Conservation (phyloP, 2,329 filamentous ascomycete genomes). For the Fusarium sulawesiense region DNA sequence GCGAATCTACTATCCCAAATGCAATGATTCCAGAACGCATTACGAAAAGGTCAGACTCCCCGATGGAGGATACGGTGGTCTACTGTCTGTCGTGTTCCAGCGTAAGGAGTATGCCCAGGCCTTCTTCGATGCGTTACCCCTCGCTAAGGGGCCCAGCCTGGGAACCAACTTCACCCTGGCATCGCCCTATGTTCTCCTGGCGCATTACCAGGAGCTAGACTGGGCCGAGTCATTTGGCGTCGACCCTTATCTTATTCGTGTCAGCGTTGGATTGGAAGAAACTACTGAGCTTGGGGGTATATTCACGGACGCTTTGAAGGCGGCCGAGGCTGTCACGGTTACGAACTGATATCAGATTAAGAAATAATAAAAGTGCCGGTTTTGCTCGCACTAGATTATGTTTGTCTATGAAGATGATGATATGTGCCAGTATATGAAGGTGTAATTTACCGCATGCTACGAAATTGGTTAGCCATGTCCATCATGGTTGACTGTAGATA, state of each 20-base stretch:
- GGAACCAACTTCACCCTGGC: slow-evolving; percentile 97
- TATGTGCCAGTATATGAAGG: not conserved
- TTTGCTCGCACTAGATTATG: not conserved
- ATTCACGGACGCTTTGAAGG: slow-evolving; percentile 77
- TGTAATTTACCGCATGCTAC: not conserved
- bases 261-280: slow-evolving; percentile 92
- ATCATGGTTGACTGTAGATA: not conserved
- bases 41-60: slow-evolving; percentile 84
- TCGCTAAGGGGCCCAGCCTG: slow-evolving; percentile 91
- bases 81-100: slow-evolving; percentile 87
- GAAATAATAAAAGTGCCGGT: slow-evolving; percentile 8
- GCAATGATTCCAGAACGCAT: slow-evolving; percentile 72
- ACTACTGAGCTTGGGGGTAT: slow-evolving; percentile 70
- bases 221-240: slow-evolving; percentile 89
- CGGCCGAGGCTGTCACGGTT: slow-evolving; percentile 54
- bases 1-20: slow-evolving; percentile 87
- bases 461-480: slow-evolving; percentile 9
- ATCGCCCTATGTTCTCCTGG: slow-evolving; percentile 90
- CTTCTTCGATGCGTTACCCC: slow-evolving; percentile 88
- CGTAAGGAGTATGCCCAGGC: slow-evolving; percentile 75
- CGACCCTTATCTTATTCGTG: slow-evolving; percentile 80
- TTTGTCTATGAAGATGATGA: slow-evolving; percentile 11
- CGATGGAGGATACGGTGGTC: slow-evolving; percentile 86
- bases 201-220: slow-evolving; percentile 91
- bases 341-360: slow-evolving; percentile 4